Evolutionary conservation across 1,284 basidiomycete genomes (phyloP), one percentile per base, ranked within the genome.

Genomic region (Caloboletus firmus): DNA sequence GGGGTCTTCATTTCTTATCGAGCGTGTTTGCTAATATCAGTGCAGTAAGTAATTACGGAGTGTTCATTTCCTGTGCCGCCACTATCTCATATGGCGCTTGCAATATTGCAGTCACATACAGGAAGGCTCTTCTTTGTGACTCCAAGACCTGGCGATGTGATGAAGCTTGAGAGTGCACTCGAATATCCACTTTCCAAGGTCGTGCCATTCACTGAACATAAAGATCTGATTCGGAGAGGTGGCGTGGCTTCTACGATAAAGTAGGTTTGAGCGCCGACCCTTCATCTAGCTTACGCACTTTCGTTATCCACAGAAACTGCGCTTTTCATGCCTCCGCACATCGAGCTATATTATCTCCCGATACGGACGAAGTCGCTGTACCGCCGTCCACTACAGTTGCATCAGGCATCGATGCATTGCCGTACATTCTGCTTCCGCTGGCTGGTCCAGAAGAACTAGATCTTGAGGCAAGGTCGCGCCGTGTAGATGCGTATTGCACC

Each of bases 391-490:
- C 71, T n/a, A 62, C 67, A 6, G 72, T 71, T 13, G 91, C 89
- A 2, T 85, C 89, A 9, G 93, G 93, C 2, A 84, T 96, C 46
- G 89, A 93, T 69, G 81, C 89, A 7, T 76, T 97, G 5, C 87
- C 91, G 0, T 89, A 85, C 63, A 78, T 99, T 11, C 78, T 99
- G 1, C 81, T 96, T 5, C 96, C 96, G 0, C 79, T 99, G 3
- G 95, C 95, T 58, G 95, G 95, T 5, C 90, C 94, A 1, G 95
- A 98, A 70, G 96, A 98, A 70, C 87, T 92, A 57, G 93, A 96
- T 57, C 78, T 95, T 2, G 94, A 96, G 61, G 91, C 90, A 60
- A 54, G 75, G 35, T 32, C 44, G 22, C 32, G 8, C 26, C 45
- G 9, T 18, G 5, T 31, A 8, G 3, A 28, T 5, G 8, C 18